phyloP scores from a whole-genome alignment of 2,329 filamentous ascomycete species.

The Hypoxylon sp. region DNA sequence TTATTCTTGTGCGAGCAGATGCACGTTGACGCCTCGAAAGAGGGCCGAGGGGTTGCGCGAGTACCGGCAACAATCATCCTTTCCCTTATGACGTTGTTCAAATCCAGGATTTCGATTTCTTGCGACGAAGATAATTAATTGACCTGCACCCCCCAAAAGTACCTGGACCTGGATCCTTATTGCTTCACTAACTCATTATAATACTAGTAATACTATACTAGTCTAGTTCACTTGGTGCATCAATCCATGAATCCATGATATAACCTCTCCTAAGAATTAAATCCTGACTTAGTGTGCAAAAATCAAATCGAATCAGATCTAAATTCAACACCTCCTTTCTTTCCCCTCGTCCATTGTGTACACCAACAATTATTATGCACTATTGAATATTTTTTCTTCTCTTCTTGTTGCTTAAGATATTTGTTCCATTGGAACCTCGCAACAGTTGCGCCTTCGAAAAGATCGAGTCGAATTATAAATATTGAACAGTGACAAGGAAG shows the following conservation, averaged over 20 bases:
- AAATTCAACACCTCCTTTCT: slow-evolving; percentile 8
- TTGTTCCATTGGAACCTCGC: slow-evolving; percentile 4
- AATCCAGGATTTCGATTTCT: slow-evolving; percentile 23
- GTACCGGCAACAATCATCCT: slow-evolving; percentile 19
- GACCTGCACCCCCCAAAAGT: no score
- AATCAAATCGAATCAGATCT: no score
- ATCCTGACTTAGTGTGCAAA: slow-evolving; percentile 10
- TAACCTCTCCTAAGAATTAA: slow-evolving; percentile 26
- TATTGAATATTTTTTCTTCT: slow-evolving; percentile 5
- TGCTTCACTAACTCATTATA: slow-evolving; percentile 8
- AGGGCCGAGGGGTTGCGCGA: slow-evolving; percentile 19
- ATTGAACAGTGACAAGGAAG: neutral
- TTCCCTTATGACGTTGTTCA: slow-evolving; percentile 32
- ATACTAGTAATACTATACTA: slow-evolving; percentile 4
- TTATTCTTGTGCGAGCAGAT: slow-evolving; percentile 10
- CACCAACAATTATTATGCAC: slow-evolving; percentile 13
- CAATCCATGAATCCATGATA: no score
- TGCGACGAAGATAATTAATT: no score
- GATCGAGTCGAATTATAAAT: slow-evolving; percentile 7
- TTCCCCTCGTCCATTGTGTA: slow-evolving; percentile 2
- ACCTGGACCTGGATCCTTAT: no score
- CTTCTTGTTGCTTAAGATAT: neutral
- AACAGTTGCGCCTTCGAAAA: slow-evolving; percentile 10
- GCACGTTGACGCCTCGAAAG: slow-evolving; percentile 25
- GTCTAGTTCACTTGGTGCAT: slow-evolving; percentile 10